Evolutionary conservation across 179 eudicot species (phyloP).

Genomic region (Spergularia azorica): DNA sequence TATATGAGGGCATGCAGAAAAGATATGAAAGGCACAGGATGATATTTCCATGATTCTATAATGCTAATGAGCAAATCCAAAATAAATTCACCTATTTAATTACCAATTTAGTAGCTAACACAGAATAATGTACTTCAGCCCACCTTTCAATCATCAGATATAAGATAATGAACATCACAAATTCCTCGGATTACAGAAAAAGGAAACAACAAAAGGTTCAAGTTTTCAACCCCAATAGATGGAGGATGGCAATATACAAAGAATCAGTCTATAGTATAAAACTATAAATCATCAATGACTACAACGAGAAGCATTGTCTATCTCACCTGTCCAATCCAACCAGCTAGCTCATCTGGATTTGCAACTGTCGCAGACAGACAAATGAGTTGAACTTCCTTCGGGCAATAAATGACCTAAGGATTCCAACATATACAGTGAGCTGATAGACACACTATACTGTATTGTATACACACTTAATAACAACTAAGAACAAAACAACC

Average conservation of each 20-base stretch:
- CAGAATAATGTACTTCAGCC: background rate
- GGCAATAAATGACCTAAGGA: constrained; percentile 87
- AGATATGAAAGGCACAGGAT: background rate
- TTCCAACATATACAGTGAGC: constrained; percentile 19
- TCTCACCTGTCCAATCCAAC: constrained; percentile 95
- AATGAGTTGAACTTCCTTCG: constrained; percentile 97
- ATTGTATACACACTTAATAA: constrained; percentile 5
- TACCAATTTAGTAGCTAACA: constrained; percentile 2
- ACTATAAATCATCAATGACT: background rate
- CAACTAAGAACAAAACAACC: constrained; percentile 16
- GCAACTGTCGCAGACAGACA: constrained; percentile 99
- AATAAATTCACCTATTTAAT: background rate
- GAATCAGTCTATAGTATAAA: background rate
- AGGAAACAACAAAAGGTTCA: background rate
- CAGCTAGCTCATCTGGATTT: constrained; percentile 97
- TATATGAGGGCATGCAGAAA: constrained; percentile 23
- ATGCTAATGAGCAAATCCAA: background rate
- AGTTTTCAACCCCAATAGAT: constrained; percentile 6
- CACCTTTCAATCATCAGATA: constrained; percentile 1
- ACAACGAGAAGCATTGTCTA: constrained; percentile 5
- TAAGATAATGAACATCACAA: background rate
- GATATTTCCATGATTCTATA: constrained; percentile 1
- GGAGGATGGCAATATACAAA: background rate
- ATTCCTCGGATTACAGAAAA: background rate
- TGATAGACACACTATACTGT: no score